These are phyloP conservation scores for Solanum infundibuliforme DNA, from an alignment of 257 asterid species.

Conservation along the genomic window DNA sequence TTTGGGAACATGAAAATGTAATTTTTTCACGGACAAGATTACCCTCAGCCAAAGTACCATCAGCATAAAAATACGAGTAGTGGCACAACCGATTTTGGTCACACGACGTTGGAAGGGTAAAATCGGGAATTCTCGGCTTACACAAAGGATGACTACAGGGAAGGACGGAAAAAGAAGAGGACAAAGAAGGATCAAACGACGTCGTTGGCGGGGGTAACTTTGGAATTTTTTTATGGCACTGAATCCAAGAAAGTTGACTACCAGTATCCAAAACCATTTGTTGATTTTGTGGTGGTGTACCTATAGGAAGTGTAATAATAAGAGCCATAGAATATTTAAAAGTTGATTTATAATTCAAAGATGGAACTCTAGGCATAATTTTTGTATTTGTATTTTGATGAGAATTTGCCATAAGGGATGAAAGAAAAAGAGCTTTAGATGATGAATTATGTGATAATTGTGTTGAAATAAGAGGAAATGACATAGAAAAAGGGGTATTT, in stretches of 20 bases:
- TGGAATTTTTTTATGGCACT: slow-evolving; percentile 40
- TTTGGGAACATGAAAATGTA: slow-evolving; percentile 39
- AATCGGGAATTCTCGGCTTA: slow-evolving; percentile 80
- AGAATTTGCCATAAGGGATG: slow-evolving; percentile 13
- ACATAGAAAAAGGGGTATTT: slow-evolving; percentile 13
- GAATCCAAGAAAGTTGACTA: slow-evolving; percentile 85
- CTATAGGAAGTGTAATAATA: slow-evolving; percentile 66
- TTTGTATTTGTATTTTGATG: not conserved
- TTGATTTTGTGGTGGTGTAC: slow-evolving; percentile 81
- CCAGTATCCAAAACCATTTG: slow-evolving; percentile 89
- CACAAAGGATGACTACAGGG: slow-evolving; percentile 71
- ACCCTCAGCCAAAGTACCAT: slow-evolving; percentile 81
- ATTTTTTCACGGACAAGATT: slow-evolving; percentile 66
- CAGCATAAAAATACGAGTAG: slow-evolving; percentile 78
- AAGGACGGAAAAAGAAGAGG: slow-evolving; percentile 68
- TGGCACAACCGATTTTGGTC: slow-evolving; percentile 66
- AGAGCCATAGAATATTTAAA: slow-evolving; percentile 78
- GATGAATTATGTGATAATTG: slow-evolving; percentile 24
- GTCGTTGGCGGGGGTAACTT: slow-evolving; percentile 32
- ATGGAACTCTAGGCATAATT: not conserved
- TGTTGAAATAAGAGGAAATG: slow-evolving; percentile 44
- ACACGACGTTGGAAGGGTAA: slow-evolving; percentile 69
- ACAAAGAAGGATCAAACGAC: slow-evolving; percentile 70
- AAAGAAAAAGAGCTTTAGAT: slow-evolving; percentile 12
- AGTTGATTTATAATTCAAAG: slow-evolving; percentile 37